phyloP scores from a whole-genome alignment of 2,329 filamentous ascomycete species.

The Colletotrichum liaoningense region DNA sequence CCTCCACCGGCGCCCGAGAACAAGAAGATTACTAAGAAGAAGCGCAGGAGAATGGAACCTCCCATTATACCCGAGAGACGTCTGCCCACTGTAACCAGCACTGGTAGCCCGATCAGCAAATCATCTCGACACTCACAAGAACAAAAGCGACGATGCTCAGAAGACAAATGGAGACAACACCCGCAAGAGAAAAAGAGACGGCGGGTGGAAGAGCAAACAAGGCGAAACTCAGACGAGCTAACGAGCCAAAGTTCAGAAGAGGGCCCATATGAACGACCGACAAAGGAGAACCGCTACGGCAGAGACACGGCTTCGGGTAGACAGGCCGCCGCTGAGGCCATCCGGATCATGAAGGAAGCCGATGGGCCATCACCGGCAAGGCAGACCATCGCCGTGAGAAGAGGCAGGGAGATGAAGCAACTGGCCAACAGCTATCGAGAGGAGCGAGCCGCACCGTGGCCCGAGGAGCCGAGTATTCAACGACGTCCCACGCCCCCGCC shows the following conservation, averaged over 20 bases:
- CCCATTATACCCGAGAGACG: background rate
- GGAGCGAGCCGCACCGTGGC: no score
- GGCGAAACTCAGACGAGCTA: no score
- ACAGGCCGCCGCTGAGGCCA: background rate
- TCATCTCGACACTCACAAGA: background rate
- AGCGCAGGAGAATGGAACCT: background rate
- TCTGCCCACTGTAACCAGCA: background rate
- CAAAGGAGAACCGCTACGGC: background rate
- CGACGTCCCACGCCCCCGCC: background rate
- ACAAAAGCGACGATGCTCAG: no score
- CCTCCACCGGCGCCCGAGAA: background rate
- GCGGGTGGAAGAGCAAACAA: no score
- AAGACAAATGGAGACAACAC: no score
- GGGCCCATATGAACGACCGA: background rate
- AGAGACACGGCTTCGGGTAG: background rate
- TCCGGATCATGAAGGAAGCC: background rate
- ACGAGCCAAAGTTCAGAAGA: no score
- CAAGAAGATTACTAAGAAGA: no score
- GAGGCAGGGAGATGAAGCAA: background rate
- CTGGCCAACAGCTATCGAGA: background rate
- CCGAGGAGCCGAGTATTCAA: background rate
- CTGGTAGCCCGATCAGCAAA: background rate
- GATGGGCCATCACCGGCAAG: background rate
- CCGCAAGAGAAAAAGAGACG: no score
- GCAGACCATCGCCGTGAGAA: background rate